These are phyloP conservation scores for Chaetomium tenue DNA, from an alignment of 495 filamentous ascomycete species.

Conservation along the genomic window DNA sequence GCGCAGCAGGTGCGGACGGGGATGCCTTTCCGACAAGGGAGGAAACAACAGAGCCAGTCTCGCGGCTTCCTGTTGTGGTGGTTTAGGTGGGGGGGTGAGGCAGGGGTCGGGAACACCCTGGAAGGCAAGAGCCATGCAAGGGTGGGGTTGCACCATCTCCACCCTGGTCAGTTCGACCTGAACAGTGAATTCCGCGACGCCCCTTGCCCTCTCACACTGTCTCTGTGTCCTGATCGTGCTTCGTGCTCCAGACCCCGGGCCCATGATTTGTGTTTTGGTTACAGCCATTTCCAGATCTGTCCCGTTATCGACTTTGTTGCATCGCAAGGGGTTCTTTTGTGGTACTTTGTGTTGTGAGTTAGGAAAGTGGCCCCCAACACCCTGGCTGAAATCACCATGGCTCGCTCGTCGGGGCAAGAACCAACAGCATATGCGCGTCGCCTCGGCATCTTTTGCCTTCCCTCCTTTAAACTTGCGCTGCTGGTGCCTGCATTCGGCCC, in stretches of 20 bases:
- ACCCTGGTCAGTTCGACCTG: not conserved
- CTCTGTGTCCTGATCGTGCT: not conserved
- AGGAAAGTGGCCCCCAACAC: conserved; percentile 4
- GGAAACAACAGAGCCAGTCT: not conserved
- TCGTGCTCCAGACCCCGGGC: not conserved
- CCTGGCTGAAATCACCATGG: conserved; percentile 1
- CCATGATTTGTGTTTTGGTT: conserved; percentile 10
- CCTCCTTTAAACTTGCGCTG: conserved; percentile 11
- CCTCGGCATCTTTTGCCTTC: not conserved
- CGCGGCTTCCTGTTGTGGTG: not conserved
- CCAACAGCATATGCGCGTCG: conserved; percentile 1
- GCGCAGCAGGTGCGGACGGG: conserved; percentile 15
- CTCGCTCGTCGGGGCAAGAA: conserved; percentile 4
- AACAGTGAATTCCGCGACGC: not conserved
- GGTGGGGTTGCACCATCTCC: not conserved
- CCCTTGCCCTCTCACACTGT: not conserved
- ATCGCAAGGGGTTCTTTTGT: not conserved
- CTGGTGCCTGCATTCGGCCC: conserved; percentile 2
- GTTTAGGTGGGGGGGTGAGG: not conserved
- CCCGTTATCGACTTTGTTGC: conserved; percentile 11
- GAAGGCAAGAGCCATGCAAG: not conserved
- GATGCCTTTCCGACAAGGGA: conserved; percentile 7
- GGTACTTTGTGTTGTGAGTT: not conserved
- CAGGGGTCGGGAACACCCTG: not conserved
- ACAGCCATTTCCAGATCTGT: conserved; percentile 14